A percentile compares a stretch with the other conserved stretches of the same genome.
These are phyloP conservation scores for Quercus alba DNA, from an alignment of 306 rosid species.

Conservation along the genomic window DNA sequence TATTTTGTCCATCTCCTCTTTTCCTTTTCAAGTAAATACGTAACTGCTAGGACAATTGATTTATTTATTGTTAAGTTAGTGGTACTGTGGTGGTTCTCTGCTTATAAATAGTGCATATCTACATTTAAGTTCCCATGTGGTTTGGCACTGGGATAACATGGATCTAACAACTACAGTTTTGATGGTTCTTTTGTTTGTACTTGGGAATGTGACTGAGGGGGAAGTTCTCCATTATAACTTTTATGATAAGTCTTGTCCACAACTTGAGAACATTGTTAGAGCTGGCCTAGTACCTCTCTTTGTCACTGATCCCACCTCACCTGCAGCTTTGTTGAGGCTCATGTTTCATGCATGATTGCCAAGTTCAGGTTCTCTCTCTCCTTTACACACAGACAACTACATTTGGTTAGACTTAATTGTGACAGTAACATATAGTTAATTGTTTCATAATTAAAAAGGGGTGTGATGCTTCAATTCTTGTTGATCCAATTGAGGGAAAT, in stretches of 20 bases:
- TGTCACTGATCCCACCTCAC: conserved; percentile 23
- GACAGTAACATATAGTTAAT: neutral
- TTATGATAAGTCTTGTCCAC: conserved; percentile 30
- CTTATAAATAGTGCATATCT: neutral
- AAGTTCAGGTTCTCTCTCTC: conserved; percentile 24
- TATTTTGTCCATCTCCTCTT: no score
- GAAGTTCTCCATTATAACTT: conserved; percentile 25
- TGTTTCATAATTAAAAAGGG: conserved; percentile 7
- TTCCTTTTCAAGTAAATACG: neutral
- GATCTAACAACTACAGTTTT: neutral
- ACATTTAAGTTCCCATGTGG: neutral
- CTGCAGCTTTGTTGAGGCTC: conserved; percentile 43
- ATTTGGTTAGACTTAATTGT: neutral
- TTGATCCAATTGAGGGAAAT: conserved; percentile 3
- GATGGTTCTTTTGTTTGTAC: neutral
- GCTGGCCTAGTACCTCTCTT: conserved; percentile 13
- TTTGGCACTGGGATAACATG: neutral
- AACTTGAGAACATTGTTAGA: conserved; percentile 22
- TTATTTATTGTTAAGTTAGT: neutral
- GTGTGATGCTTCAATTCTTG: conserved; percentile 35
- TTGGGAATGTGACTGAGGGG: conserved; percentile 13
- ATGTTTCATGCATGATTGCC: conserved; percentile 44
- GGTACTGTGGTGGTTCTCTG: neutral
- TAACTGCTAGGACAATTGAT: neutral
- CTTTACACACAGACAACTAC: no score